Conservation (phyloP, 2,329 filamentous ascomycete species). For the Xylaria sp. region DNA sequence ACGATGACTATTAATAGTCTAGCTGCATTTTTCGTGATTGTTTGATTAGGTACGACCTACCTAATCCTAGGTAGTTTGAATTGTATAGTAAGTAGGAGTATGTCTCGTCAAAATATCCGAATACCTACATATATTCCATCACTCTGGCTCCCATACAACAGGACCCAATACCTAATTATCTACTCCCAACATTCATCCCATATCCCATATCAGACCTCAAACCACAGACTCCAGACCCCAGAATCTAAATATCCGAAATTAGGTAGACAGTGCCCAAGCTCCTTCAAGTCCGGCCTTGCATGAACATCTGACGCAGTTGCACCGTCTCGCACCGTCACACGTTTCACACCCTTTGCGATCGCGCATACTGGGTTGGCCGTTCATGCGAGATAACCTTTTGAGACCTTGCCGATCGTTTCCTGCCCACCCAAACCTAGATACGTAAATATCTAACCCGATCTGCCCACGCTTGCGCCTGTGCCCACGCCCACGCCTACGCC, state of each 20-base stretch:
- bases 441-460: conserved; percentile 26
- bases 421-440: conserved; percentile 20
- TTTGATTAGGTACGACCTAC: background rate
- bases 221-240: too few relatives aligned
- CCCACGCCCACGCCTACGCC: background rate
- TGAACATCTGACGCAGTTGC: conserved; percentile 24
- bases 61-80: background rate
- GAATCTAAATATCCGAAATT: background rate
- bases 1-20: conserved; percentile 25
- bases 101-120: too few relatives aligned
- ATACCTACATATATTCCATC: too few relatives aligned
- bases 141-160: background rate
- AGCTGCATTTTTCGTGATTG: background rate
- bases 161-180: too few relatives aligned
- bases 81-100: too few relatives aligned
- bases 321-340: conserved; percentile 2
- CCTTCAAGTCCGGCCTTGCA: conserved; percentile 16
- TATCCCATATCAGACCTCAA: background rate
- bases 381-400: conserved; percentile 23
- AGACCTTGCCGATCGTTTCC: conserved; percentile 24
- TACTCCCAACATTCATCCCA: background rate
- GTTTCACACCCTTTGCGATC: conserved; percentile 21
- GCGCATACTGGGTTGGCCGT: conserved; percentile 2
- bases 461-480: conserved; percentile 12
- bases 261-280: background rate